phyloP scores from a whole-genome alignment of 208 protist species.

The Crithidia bombi region DNA sequence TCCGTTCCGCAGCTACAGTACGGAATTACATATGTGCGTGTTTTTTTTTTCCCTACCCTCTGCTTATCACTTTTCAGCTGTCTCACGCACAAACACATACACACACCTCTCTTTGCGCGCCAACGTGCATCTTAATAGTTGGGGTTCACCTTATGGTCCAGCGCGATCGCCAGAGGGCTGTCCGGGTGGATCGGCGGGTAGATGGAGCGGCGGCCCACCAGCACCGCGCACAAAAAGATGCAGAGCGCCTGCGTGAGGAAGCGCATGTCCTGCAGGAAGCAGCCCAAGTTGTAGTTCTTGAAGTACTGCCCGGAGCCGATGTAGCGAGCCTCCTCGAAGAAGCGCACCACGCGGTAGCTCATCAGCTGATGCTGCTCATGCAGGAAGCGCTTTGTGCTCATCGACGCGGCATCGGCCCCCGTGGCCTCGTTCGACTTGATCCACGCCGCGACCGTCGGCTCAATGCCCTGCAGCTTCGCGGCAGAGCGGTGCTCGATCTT shows the following conservation, averaged over 20 bases:
- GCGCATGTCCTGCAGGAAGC: constrained; percentile 67
- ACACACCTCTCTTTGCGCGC: too few species aligned
- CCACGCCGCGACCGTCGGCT: constrained; percentile 43
- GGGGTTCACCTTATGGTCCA: constrained; percentile 85
- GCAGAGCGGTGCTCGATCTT: constrained; percentile 72
- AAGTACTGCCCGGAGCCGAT: constrained; percentile 76
- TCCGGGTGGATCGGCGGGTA: constrained; percentile 81
- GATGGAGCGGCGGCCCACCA: constrained; percentile 71
- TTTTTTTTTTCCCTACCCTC: too few species aligned
- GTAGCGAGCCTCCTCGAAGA: constrained; percentile 77
- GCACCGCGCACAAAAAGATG: constrained; percentile 67
- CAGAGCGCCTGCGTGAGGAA: constrained; percentile 71
- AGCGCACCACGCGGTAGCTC: constrained; percentile 81
- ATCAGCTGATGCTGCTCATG: constrained; percentile 77
- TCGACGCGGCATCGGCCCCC: constrained; percentile 72
- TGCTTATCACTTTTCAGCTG: too few species aligned
- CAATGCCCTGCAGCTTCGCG: constrained; percentile 44
- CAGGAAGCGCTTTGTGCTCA: constrained; percentile 63
- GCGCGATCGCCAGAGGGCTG: constrained; percentile 67
- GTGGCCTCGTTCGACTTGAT: constrained; percentile 58
- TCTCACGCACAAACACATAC: background rate
- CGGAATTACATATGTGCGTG: too few species aligned
- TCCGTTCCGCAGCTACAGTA: too few species aligned
- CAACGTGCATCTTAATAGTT: constrained; percentile 76
- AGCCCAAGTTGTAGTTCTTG: constrained; percentile 56